These are phyloP conservation scores for Alternaria angustiovoidea DNA, from an alignment of 2,329 filamentous ascomycete genomes.

Conservation along the genomic window DNA sequence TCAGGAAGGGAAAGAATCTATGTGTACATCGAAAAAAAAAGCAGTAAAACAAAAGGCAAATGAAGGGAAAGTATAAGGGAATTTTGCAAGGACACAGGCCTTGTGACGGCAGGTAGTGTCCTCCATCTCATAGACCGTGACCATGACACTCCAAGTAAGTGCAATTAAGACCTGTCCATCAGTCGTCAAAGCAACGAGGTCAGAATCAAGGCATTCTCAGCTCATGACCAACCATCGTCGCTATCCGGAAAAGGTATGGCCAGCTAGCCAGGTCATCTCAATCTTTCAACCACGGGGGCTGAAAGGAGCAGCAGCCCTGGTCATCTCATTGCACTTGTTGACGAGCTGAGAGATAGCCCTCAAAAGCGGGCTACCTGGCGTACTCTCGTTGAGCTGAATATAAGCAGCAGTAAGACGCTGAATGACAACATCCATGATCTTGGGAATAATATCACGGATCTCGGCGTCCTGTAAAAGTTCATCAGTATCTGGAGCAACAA, in stretches of 20 bases:
- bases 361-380: slow-evolving; percentile 61
- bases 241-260: neutral
- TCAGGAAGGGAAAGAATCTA: slow-evolving; percentile 8
- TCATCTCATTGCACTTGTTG: slow-evolving; percentile 45
- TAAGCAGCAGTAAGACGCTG: slow-evolving; percentile 66
- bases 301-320: slow-evolving; percentile 32
- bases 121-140: too few relatives aligned
- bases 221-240: slow-evolving; percentile 21
- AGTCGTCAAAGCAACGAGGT: neutral
- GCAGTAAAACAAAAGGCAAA: neutral
- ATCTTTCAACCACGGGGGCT: slow-evolving; percentile 20
- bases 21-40: slow-evolving; percentile 10
- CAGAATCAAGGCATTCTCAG: slow-evolving; percentile 40
- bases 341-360: slow-evolving; percentile 60
- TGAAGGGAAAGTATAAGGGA: neutral
- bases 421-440: slow-evolving; percentile 67
- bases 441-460: slow-evolving; percentile 64
- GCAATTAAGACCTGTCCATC: too few relatives aligned
- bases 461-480: slow-evolving; percentile 57
- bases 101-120: too few relatives aligned
- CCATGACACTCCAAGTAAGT: too few relatives aligned
- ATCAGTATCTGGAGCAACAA: slow-evolving; percentile 22
- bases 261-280: too few relatives aligned
- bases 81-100: too few relatives aligned
- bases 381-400: slow-evolving; percentile 63